A percentile compares a stretch with the other conserved stretches of the same genome.
These are phyloP conservation scores for Candolleomyces aberdarensis DNA, from an alignment of 768 basidiomycete species.

Conservation along the genomic window DNA sequence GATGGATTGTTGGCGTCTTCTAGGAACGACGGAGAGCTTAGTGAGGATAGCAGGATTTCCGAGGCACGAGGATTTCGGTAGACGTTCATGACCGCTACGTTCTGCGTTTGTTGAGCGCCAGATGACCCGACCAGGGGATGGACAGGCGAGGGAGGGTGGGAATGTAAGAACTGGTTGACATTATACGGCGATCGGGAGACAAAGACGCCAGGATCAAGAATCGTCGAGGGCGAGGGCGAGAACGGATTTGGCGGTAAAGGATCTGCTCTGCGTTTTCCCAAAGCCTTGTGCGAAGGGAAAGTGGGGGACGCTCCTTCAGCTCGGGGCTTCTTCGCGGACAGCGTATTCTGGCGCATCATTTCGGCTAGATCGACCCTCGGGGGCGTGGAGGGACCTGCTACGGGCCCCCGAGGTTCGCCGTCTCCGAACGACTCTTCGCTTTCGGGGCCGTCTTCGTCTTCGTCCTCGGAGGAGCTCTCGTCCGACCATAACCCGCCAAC, in stretches of 20 bases:
- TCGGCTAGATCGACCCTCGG: neutral
- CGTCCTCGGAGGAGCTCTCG: neutral
- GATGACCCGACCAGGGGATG: neutral
- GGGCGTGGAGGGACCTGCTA: neutral
- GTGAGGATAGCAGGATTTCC: neutral
- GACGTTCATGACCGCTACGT: neutral
- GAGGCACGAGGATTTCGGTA: neutral
- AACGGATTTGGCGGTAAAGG: neutral
- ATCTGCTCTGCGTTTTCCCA: neutral
- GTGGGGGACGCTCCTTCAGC: neutral
- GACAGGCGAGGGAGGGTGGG: neutral
- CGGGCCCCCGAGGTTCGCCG: neutral
- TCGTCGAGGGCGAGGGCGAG: neutral
- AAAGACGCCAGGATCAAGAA: too few species aligned
- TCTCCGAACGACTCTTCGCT: slow-evolving; percentile 1
- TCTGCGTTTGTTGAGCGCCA: neutral
- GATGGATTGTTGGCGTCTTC: neutral
- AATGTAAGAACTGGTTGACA: neutral
- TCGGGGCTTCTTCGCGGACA: neutral
- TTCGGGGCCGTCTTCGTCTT: neutral
- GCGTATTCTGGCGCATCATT: neutral
- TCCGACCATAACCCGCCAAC: neutral
- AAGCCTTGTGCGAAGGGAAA: neutral
- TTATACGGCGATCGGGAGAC: neutral
- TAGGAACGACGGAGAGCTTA: neutral